Evolutionary conservation across 306 rosid species (phyloP), one percentile per base, ranked within the genome.

Genomic region (Trifolium subterraneum): DNA sequence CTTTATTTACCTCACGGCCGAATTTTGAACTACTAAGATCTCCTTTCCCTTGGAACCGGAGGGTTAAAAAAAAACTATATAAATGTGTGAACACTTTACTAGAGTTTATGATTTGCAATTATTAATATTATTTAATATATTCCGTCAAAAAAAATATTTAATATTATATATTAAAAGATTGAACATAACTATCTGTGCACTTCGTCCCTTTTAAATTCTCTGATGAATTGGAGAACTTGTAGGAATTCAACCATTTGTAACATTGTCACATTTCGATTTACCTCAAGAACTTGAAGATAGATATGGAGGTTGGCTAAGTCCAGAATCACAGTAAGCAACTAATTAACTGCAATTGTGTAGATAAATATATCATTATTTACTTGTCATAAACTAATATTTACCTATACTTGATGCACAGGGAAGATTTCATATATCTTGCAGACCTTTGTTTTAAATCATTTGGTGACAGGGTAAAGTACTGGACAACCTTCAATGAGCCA

Each of bases 401-500:
- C 47, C 38, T 47, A 74, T 48, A 20, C 48, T 19, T 19, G 2
- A 48, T 63, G 47, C 27, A 39, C 79, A 86, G 90, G 82, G 78
- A 78, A 62, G 90, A 84, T n/a, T 79, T 72, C 20, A 19, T 15
- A 16, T 8, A 64, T 67, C 48, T 71, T 0, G 78, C 82, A 58
- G 83, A 72, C 4, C 44, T 79, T 4, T 79, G 83, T 8, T 72
- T 79, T 47, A 73, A 77, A 52, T 63, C 27, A 29, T 82, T 85
- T 50, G 89, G 89, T 29, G 84, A 85, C 36, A 70, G 86, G 42
- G 89, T 85, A 1, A 85, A 77, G 51, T 70, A 82, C 33, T 82
- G 86, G 89, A 39, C 47, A 27, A 85, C 89, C 18, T 47, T 82
- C 64, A 85, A 85, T 59, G 86, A 85, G 70, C 86, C 86, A 44